Conservation (phyloP, 2,329 filamentous ascomycete species). For the Chrysosphaeria jannelii region DNA sequence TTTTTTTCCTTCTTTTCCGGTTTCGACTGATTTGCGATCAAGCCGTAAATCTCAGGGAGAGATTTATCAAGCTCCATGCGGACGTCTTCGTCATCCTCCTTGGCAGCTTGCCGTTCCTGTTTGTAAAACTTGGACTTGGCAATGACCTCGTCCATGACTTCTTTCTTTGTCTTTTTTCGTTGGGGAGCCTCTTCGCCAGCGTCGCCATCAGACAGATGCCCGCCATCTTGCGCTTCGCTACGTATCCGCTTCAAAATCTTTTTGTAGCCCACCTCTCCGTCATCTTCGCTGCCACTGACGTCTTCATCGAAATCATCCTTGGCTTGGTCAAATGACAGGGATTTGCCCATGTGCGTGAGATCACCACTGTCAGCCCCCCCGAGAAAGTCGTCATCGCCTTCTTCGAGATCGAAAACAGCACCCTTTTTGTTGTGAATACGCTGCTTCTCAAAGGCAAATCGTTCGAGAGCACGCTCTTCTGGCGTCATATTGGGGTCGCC, state of each 20-base stretch:
- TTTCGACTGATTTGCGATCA: slow-evolving; percentile 12
- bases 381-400: slow-evolving; percentile 24
- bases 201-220: slow-evolving; percentile 4
- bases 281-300: slow-evolving; percentile 24
- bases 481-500: slow-evolving; percentile 80
- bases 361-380: slow-evolving; percentile 1
- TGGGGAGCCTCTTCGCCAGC: slow-evolving; percentile 31
- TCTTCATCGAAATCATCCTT: slow-evolving; percentile 49
- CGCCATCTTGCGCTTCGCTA: slow-evolving; percentile 10
- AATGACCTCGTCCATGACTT: slow-evolving; percentile 94
- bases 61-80: slow-evolving; percentile 63
- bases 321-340: slow-evolving; percentile 4
- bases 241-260: slow-evolving; percentile 26
- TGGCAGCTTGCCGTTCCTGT: slow-evolving; percentile 71
- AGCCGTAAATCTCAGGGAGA: slow-evolving; percentile 40
- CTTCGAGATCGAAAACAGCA: slow-evolving; percentile 73
- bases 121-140: slow-evolving; percentile 92
- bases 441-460: slow-evolving; percentile 73
- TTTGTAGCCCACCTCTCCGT: slow-evolving; percentile 26
- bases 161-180: slow-evolving; percentile 78
- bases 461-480: slow-evolving; percentile 71
- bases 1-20: neutral
- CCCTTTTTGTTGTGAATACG: slow-evolving; percentile 37
- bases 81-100: slow-evolving; percentile 79
- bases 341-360: slow-evolving; percentile 1